Evolutionary conservation across 495 filamentous ascomycete species (phyloP), one percentile per base, ranked within the genome.

Genomic region (Aspergillus kassunensis): DNA sequence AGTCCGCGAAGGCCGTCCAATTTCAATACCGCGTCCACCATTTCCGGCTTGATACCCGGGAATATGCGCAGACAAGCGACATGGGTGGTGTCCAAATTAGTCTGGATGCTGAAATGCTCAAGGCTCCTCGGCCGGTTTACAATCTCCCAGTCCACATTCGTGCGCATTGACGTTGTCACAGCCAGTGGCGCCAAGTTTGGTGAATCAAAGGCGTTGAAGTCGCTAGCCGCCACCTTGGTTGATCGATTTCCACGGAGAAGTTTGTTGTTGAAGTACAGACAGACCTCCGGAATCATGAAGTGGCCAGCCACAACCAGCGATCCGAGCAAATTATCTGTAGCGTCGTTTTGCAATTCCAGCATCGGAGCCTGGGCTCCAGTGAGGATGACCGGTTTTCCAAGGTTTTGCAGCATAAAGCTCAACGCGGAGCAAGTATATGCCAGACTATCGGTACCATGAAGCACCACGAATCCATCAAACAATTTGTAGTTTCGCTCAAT

Each of bases 261-360:
- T 42, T 79, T 88, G 71, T 95, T 86, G 67, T 93, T 88, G 77
- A 98, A 98, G 74, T 95, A 97, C 39, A 98, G 76, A 64, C 90
- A 92, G 25, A 98, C 91, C 65, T 98, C 93, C 0, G 93, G 91
- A 55, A 98, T 91, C 73, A 90, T 88, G 68, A 97, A 98, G 49
- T 95, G 93, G 40, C 91, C 92, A 6, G 93, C 93, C 53, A 98
- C 88, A 62, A 96, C 91, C 48, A 97, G 76, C 18, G 90, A 90
- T 23, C 89, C 88, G 10, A 98, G 85, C 12, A 98, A 75, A 59
- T 98, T 98, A 68, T 96, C 91, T n/a, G 90, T 89, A 6, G 93
- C 93, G 68, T 98, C 93, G 31, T 86, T 95, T 63, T 97, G 90
- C 16, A 97, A 79, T 46, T 91, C 86, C 23, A 92, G 83, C 78